phyloP scores from a whole-genome alignment of 495 filamentous ascomycete genomes.

The Penicillium verhagenii region DNA sequence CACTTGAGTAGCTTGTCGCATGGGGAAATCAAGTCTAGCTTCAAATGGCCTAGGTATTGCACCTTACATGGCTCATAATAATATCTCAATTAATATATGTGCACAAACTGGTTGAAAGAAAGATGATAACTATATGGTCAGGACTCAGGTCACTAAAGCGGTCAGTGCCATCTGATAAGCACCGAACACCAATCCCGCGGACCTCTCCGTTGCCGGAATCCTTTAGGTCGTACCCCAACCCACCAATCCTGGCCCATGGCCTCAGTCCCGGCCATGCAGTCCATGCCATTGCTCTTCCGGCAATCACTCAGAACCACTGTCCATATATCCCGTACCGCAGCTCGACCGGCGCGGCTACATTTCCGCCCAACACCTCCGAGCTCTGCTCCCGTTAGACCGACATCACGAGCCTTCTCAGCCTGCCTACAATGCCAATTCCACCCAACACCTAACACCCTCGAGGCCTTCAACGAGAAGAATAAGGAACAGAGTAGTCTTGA shows the following conservation, averaged over 20 bases:
- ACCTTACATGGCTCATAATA: too few relatives aligned
- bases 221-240: constrained; percentile 6
- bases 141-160: neutral
- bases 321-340: constrained; percentile 22
- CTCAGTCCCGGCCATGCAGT: constrained; percentile 39
- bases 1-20: too few relatives aligned
- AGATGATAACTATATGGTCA: too few relatives aligned
- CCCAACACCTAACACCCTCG: constrained; percentile 18
- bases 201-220: constrained; percentile 7
- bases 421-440: constrained; percentile 45
- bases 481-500: constrained; percentile 13
- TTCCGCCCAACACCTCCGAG: constrained; percentile 27
- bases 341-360: constrained; percentile 15
- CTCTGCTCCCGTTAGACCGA: constrained; percentile 20
- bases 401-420: constrained; percentile 33
- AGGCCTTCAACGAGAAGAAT: constrained; percentile 24
- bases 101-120: too few relatives aligned
- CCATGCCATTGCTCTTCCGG: constrained; percentile 42
- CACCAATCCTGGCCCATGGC: constrained; percentile 19
- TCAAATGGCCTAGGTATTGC: too few relatives aligned
- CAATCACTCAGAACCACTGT: constrained; percentile 37
- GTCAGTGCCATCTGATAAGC: constrained; percentile 17
- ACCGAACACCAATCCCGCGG: constrained; percentile 3
- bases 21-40: too few relatives aligned
- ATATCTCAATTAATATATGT: too few relatives aligned